Conservation (phyloP, 2,329 filamentous ascomycete genomes). For the Monascus ruber region DNA sequence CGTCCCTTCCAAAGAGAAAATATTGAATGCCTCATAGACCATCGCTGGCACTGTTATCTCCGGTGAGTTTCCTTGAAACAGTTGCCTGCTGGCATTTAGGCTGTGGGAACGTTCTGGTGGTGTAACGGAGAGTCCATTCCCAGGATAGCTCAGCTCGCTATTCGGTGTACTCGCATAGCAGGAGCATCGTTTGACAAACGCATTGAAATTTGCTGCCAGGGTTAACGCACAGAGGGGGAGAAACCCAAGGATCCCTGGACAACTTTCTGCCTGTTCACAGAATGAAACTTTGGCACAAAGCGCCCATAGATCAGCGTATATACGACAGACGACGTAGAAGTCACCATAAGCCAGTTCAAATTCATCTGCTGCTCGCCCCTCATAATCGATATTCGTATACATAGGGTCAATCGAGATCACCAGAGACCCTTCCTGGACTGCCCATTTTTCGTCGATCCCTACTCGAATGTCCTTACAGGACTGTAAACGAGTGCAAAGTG, state of each 20-base stretch:
- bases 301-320: constrained; percentile 26
- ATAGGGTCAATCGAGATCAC: constrained; percentile 16
- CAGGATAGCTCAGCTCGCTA: constrained; percentile 7
- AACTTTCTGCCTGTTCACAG: constrained; percentile 1
- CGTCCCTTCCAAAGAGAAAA: constrained; percentile 3
- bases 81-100: constrained; percentile 12
- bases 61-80: constrained; percentile 4
- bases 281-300: constrained; percentile 18
- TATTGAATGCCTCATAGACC: constrained; percentile 9
- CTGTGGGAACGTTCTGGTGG: constrained; percentile 17
- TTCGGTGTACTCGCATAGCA: constrained; percentile 1
- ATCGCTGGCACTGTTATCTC: constrained; percentile 9
- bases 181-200: constrained; percentile 12
- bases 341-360: constrained; percentile 18
- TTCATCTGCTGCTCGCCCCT: constrained; percentile 12
- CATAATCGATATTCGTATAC: constrained; percentile 9
- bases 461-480: constrained; percentile 17
- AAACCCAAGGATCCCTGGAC: constrained; percentile 13
- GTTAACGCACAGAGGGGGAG: constrained; percentile 23
- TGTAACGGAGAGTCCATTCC: constrained; percentile 15
- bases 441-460: constrained; percentile 11
- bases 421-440: constrained; percentile 19
- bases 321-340: constrained; percentile 17
- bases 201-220: constrained; percentile 18
- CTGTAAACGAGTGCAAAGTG: constrained; percentile 10